Percentiles rank a stretch among this genome's conserved stretches.
These are phyloP conservation scores for Chalciporus chontae DNA, from an alignment of 768 basidiomycete species.

Conservation along the genomic window DNA sequence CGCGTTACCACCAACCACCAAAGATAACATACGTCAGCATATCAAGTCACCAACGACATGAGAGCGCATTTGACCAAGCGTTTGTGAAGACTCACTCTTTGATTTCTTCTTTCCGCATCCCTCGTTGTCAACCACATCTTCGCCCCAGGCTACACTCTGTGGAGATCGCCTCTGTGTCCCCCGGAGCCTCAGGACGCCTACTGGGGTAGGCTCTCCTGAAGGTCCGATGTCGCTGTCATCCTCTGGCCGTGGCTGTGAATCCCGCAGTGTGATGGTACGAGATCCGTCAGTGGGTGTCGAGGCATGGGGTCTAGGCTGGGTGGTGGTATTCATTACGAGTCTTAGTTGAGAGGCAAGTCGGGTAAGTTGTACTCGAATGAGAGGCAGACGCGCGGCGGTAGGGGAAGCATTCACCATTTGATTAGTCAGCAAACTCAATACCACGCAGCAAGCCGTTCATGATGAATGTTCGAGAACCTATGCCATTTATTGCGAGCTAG, in stretches of 20 bases:
- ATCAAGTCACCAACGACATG: neutral
- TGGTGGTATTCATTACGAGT: conserved; percentile 18
- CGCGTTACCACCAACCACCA: neutral
- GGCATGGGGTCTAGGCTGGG: conserved; percentile 32
- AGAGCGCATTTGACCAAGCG: neutral
- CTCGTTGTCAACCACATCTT: conserved; percentile 89
- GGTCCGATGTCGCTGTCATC: conserved; percentile 22
- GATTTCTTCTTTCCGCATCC: conserved; percentile 86
- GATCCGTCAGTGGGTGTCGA: conserved; percentile 50
- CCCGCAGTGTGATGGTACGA: conserved; percentile 47
- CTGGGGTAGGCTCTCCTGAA: conserved; percentile 19
- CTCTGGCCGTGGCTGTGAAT: conserved; percentile 33
- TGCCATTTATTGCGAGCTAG: conserved; percentile 11
- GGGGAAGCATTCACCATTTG: no score
- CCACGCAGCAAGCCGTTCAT: no score
- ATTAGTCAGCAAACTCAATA: conserved; percentile 19
- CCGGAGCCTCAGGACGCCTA: conserved; percentile 59
- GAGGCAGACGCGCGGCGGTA: neutral
- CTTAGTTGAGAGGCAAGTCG: neutral
- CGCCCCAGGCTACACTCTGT: conserved; percentile 75
- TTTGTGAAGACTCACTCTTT: conserved; percentile 57
- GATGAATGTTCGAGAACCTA: conserved; percentile 11
- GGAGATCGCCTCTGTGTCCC: conserved; percentile 44
- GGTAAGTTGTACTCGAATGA: neutral
- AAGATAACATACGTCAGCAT: neutral